Evolutionary conservation across 1,139 yeast genomes (phyloP).

Genomic region (Geotrichum klebahnii): DNA sequence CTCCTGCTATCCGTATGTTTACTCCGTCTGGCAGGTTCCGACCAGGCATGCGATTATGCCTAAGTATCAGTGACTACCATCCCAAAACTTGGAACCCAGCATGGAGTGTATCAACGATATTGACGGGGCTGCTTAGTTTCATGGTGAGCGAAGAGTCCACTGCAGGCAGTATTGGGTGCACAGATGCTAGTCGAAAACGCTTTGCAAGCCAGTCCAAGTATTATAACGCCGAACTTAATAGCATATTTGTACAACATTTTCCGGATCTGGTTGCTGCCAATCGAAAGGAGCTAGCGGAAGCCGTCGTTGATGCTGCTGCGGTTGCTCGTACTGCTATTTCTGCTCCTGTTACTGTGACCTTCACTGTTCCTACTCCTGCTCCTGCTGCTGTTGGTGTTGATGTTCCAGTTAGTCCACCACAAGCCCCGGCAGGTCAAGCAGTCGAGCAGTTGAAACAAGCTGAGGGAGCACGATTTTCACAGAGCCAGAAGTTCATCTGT

Average conservation of each 20-base stretch:
- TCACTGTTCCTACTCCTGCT: background rate
- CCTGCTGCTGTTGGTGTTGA: background rate
- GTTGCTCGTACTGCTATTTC: background rate
- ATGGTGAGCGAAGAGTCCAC: slow-evolving; percentile 47
- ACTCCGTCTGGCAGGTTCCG: slow-evolving; percentile 77
- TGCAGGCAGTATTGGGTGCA: slow-evolving; percentile 16
- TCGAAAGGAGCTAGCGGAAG: slow-evolving; percentile 9
- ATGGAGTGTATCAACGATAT: slow-evolving; percentile 85
- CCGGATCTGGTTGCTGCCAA: slow-evolving; percentile 15
- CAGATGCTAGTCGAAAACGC: slow-evolving; percentile 4
- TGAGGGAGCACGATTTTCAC: too few species aligned
- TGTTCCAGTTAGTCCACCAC: too few species aligned
- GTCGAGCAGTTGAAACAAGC: too few species aligned
- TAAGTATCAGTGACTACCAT: slow-evolving; percentile 87
- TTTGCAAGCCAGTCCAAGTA: slow-evolving; percentile 13
- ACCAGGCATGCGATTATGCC: slow-evolving; percentile 72
- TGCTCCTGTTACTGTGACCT: slow-evolving; percentile 6
- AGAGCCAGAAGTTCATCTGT: slow-evolving; percentile 13
- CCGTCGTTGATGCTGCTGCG: too few species aligned
- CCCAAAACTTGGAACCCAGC: slow-evolving; percentile 95
- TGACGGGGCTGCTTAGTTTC: slow-evolving; percentile 79
- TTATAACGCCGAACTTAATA: slow-evolving; percentile 12
- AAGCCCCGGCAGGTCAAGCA: too few species aligned
- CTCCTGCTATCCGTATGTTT: slow-evolving; percentile 84
- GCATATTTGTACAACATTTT: slow-evolving; percentile 12